Evolutionary conservation across 164 flowering plant genomes (phyloP), one percentile per base, ranked within the genome.

Genomic region (Berberis thunbergii): DNA sequence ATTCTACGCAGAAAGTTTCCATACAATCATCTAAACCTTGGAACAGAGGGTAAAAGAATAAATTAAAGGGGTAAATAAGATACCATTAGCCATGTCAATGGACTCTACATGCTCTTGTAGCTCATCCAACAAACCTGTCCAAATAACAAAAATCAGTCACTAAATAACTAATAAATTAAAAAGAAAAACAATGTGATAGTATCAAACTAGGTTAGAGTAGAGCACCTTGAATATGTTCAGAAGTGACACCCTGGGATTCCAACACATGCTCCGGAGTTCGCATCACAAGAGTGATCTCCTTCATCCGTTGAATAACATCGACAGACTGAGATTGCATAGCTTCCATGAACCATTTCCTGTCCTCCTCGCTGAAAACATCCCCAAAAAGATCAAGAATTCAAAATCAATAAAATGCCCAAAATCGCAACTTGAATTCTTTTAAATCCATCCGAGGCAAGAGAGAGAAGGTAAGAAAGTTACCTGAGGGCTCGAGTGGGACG

Each of bases 11-110:
- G 26, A 26, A 26, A 26, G 26, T 26, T 26, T 26, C 26, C 49
- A 5, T 2, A 2, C 4, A 1, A 52, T 4, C 26, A 4, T 46
- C 4, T 46, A 46, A 4, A 46, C 8, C 49, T 8, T 8, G 8
- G 49, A 46, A 4, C 8, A 4, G 4, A 4, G 8, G 4, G 8
- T 4, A 46, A 46, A 46, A 8, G 6, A 50, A 8, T 5, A 50
- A 50, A 10, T 50, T 50, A n/a, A 57, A 45, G 41, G 11, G 9
- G 9, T 13, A 4, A 11, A 55, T 26, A 60, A 61, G 80, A 66
- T 77, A 88, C 99, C 99, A 73, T 91, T 94, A 4, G 99, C 99
- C 93, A 80, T 89, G 79, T 94, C 97, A 68, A 94, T 89, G 12
- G 95, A 76, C 72, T 91, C 99, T 10, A 94, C 99, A 72, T 94